Percentiles rank a stretch among this genome's conserved stretches.
Conservation (phyloP, 805 yeast genomes). For the Candida sakaeoensis region DNA sequence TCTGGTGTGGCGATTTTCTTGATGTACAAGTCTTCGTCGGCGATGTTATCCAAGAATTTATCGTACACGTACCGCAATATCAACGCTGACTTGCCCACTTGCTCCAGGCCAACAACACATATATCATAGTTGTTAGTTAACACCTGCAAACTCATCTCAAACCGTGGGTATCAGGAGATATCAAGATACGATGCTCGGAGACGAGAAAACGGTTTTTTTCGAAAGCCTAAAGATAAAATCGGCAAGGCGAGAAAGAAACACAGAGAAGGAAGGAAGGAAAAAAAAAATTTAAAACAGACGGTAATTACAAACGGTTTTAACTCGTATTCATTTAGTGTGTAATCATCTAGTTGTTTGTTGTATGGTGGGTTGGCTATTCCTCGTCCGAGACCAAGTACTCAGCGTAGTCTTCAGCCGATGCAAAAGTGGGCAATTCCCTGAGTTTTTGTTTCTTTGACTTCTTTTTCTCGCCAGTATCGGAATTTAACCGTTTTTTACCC, state of each 20-base stretch:
- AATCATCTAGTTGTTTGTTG: too few species aligned
- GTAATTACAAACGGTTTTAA: too few species aligned
- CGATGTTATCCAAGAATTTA: conserved; percentile 15
- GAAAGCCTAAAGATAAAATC: not conserved
- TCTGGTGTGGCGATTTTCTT: conserved; percentile 11
- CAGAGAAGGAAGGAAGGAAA: too few species aligned
- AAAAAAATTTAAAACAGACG: too few species aligned
- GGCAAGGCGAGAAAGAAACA: too few species aligned
- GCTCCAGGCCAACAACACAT: conserved; percentile 24
- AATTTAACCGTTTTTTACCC: conserved; percentile 26
- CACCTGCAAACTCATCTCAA: conserved; percentile 12
- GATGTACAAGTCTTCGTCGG: conserved; percentile 24
- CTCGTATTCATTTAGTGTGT: too few species aligned
- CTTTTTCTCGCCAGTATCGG: conserved; percentile 24
- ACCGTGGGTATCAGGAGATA: too few species aligned
- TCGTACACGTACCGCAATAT: conserved; percentile 21
- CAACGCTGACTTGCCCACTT: conserved; percentile 25
- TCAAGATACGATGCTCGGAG: not conserved
- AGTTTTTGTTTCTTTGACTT: conserved; percentile 53
- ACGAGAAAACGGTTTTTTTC: not conserved
- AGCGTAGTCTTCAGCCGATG: conserved; percentile 84
- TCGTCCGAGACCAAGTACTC: conserved; percentile 66
- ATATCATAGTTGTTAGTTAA: conserved; percentile 21
- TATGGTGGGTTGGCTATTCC: conserved; percentile 25
- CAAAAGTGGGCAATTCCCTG: conserved; percentile 76